These are phyloP conservation scores for Leishmania lainsoni DNA, from an alignment of 208 protist species.

Conservation along the genomic window DNA sequence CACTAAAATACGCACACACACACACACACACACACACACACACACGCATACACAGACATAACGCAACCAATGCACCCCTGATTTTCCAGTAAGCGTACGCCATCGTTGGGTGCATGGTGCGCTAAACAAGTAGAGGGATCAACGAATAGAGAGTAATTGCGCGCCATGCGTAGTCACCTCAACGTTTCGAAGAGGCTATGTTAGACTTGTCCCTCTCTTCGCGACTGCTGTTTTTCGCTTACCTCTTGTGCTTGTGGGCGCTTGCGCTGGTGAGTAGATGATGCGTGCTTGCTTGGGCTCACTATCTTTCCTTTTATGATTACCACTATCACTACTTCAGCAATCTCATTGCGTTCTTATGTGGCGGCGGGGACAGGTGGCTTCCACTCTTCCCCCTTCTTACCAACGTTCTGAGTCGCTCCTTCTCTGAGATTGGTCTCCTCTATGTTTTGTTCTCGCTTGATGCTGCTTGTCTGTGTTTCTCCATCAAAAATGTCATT, in stretches of 20 bases:
- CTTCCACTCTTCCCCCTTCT: neutral
- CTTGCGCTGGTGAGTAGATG: neutral
- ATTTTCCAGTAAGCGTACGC: neutral
- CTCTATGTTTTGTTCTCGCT: neutral
- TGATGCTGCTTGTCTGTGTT: neutral
- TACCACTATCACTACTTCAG: neutral
- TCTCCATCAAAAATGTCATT: neutral
- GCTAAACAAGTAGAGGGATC: neutral
- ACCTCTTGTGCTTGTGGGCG: neutral
- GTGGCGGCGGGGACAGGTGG: neutral
- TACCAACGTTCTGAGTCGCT: neutral
- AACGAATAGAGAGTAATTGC: neutral
- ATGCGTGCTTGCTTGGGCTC: neutral
- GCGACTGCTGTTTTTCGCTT: neutral
- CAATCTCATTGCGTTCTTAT: neutral
- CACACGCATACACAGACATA: no score
- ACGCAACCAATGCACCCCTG: neutral
- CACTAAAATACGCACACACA: neutral
- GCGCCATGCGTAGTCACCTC: neutral
- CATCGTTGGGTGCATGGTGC: neutral
- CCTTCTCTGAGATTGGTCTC: neutral
- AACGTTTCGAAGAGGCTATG: neutral
- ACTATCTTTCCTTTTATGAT: neutral
- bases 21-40: neutral
- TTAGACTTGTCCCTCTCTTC: neutral